Evolutionary conservation across 345 rosid genomes (phyloP).

Genomic region (Linum lewisii): DNA sequence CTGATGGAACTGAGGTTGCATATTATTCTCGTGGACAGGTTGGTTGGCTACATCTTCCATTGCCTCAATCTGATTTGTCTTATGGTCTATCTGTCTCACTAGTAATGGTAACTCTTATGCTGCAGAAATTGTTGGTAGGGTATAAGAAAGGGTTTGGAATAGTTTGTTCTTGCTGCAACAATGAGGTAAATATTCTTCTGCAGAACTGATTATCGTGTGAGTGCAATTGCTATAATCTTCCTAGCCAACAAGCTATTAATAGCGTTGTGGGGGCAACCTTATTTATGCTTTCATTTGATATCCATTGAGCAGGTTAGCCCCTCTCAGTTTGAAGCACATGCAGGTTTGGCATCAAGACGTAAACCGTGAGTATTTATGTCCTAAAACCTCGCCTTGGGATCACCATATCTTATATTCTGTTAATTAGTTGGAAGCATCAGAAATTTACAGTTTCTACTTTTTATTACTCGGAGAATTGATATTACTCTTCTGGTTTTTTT

Average conservation of each 20-base stretch:
- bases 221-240: neutral
- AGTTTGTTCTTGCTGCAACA: slow-evolving; percentile 22
- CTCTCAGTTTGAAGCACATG: slow-evolving; percentile 29
- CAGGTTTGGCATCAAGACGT: slow-evolving; percentile 26
- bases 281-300: neutral
- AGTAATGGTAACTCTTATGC: slow-evolving; percentile 25
- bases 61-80: slow-evolving; percentile 14
- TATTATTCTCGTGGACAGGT: slow-evolving; percentile 29
- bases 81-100: slow-evolving; percentile 17
- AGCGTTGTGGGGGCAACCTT: too few relatives aligned
- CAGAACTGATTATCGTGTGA: neutral
- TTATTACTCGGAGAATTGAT: neutral
- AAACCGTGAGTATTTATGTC: slow-evolving; percentile 18
- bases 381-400: neutral
- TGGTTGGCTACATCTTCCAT: slow-evolving; percentile 12
- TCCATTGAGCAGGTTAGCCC: slow-evolving; percentile 24
- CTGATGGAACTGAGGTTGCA: slow-evolving; percentile 29
- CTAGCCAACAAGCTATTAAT: too few relatives aligned
- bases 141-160: slow-evolving; percentile 25
- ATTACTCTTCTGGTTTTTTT: neutral
- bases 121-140: slow-evolving; percentile 27
- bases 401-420: neutral
- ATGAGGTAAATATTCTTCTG: slow-evolving; percentile 16
- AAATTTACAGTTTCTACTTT: neutral
- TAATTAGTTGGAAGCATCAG: neutral